phyloP scores from a whole-genome alignment of 768 basidiomycete genomes.

The Podaxis mareebaensis region DNA sequence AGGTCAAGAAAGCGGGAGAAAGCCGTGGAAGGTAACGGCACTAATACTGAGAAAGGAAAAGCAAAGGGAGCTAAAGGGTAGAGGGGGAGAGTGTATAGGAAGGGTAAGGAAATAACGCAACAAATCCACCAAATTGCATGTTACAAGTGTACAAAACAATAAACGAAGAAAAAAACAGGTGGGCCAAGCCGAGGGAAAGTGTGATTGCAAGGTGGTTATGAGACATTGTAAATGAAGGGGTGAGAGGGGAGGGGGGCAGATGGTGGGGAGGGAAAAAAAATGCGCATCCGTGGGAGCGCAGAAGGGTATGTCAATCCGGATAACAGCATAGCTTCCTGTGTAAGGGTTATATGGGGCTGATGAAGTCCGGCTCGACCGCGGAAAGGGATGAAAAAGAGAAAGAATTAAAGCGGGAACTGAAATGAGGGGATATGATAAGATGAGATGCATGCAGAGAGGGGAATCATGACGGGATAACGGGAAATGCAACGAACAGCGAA shows the following conservation, averaged over 20 bases:
- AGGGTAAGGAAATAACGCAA: background rate
- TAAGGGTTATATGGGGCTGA: background rate
- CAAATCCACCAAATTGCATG: background rate
- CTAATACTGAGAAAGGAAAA: background rate
- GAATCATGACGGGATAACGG: background rate
- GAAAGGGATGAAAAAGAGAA: background rate
- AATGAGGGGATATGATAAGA: conserved; percentile 1
- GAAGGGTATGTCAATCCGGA: background rate
- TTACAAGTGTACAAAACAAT: conserved; percentile 5
- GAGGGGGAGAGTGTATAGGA: background rate
- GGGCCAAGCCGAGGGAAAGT: background rate
- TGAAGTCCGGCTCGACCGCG: background rate
- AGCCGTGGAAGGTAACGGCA: background rate
- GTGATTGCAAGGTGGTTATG: too few species aligned
- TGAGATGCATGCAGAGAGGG: conserved; percentile 8
- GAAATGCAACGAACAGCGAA: background rate
- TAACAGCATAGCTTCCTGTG: background rate
- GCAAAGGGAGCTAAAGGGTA: background rate
- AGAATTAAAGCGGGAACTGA: background rate
- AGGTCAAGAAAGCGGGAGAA: background rate
- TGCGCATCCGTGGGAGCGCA: too few species aligned
- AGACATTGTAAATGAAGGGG: background rate
- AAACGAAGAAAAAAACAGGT: background rate
- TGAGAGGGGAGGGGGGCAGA: background rate
- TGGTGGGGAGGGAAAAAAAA: background rate